phyloP scores from a whole-genome alignment of 2,329 filamentous ascomycete genomes.

The Colletotrichum noveboracense region DNA sequence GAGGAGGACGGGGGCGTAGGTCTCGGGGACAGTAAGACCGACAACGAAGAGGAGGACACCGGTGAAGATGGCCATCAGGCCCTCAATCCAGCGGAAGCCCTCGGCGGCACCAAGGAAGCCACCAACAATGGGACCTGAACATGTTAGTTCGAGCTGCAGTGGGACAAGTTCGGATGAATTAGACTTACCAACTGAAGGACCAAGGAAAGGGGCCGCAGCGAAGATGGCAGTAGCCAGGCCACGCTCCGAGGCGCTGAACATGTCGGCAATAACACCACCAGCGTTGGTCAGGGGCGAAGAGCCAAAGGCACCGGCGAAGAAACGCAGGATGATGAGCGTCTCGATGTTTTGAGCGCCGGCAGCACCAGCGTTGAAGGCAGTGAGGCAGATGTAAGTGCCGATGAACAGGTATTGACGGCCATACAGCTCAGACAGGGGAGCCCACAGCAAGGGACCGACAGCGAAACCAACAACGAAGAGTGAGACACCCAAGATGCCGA shows the following conservation, averaged over 20 bases:
- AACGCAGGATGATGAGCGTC: slow-evolving; percentile 65
- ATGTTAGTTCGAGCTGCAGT: slow-evolving; percentile 67
- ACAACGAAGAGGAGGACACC: slow-evolving; percentile 23
- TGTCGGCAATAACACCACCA: slow-evolving; percentile 67
- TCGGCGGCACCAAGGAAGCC: slow-evolving; percentile 69
- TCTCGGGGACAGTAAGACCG: slow-evolving; percentile 53
- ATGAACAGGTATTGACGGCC: slow-evolving; percentile 66
- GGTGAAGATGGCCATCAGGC: slow-evolving; percentile 67
- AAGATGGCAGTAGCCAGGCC: slow-evolving; percentile 68
- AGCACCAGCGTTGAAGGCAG: slow-evolving; percentile 65
- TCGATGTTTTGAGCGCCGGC: slow-evolving; percentile 62
- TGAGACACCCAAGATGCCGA: slow-evolving; percentile 51
- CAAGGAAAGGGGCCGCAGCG: slow-evolving; percentile 69
- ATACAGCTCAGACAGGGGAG: slow-evolving; percentile 67
- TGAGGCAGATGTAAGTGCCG: slow-evolving; percentile 59
- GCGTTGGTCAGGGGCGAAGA: slow-evolving; percentile 67
- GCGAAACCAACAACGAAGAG: slow-evolving; percentile 55
- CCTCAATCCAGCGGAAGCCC: slow-evolving; percentile 75
- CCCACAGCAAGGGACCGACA: slow-evolving; percentile 69
- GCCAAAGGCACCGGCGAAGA: slow-evolving; percentile 68
- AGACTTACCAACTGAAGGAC: slow-evolving; percentile 65
- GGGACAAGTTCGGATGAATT: slow-evolving; percentile 61
- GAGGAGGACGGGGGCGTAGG: slow-evolving; percentile 32
- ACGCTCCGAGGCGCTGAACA: slow-evolving; percentile 57
- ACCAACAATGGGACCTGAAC: slow-evolving; percentile 65